Percentiles rank a stretch among this genome's conserved stretches.
Conservation (phyloP, 352 stramenopile species). For the Pythium sukuiense region DNA sequence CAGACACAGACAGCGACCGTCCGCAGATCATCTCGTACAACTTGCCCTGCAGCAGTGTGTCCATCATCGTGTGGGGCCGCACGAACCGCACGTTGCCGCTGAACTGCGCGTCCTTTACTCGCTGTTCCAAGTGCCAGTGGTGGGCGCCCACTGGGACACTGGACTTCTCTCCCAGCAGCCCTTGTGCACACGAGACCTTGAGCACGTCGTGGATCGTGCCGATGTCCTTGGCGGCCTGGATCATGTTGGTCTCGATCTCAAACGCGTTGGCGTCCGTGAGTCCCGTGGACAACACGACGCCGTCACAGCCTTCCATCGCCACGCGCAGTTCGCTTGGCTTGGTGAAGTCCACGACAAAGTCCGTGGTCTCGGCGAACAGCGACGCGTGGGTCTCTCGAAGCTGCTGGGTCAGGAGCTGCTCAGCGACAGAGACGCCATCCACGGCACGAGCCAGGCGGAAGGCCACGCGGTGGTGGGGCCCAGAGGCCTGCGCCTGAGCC, state of each 20-base stretch:
- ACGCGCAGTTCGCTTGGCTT: conserved; percentile 41
- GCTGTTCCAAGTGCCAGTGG: conserved; percentile 52
- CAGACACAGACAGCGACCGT: conserved; percentile 60
- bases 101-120: conserved; percentile 27
- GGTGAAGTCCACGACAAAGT: conserved; percentile 43
- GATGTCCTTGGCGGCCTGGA: conserved; percentile 20
- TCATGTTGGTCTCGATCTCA: conserved; percentile 28
- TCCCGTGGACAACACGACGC: conserved; percentile 40
- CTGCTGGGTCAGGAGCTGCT: conserved; percentile 14
- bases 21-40: conserved; percentile 61
- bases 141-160: conserved; percentile 35
- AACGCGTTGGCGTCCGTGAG: conserved; percentile 21
- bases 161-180: conserved; percentile 38
- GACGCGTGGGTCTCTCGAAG: conserved; percentile 29
- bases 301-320: conserved; percentile 46
- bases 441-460: conserved; percentile 28
- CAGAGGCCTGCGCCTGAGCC: neutral
- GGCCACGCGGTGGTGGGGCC: conserved; percentile 2
- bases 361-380: conserved; percentile 33
- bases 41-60: conserved; percentile 51
- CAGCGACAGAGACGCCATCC: conserved; percentile 4
- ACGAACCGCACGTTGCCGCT: conserved; percentile 33
- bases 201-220: conserved; percentile 30
- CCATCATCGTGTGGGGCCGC: conserved; percentile 52
- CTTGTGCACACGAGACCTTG: conserved; percentile 59